phyloP scores from a whole-genome alignment of 208 protist species.

The Trypanosoma caninum region DNA sequence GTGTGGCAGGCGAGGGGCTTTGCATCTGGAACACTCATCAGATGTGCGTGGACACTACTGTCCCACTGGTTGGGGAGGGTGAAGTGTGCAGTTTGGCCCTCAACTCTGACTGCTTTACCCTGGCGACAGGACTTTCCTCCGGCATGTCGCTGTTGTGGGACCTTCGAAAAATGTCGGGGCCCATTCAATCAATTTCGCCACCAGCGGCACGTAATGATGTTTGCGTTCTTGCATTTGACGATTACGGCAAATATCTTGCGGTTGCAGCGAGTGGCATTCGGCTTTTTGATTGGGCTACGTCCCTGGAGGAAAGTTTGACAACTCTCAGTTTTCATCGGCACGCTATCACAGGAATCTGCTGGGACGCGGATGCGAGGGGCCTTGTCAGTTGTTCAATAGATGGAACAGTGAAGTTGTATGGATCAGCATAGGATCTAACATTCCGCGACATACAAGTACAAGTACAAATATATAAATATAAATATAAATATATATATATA shows the following conservation, averaged over 20 bases:
- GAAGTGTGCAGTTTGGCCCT: conserved; percentile 78
- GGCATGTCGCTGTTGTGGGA: conserved; percentile 94
- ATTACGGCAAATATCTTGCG: conserved; percentile 30
- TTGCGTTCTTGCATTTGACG: conserved; percentile 43
- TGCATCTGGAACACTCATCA: conserved; percentile 90
- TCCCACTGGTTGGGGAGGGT: conserved; percentile 39
- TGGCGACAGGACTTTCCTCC: conserved; percentile 77
- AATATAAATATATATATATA: too few relatives aligned
- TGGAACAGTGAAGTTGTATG: conserved; percentile 46
- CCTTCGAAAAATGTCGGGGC: conserved; percentile 89
- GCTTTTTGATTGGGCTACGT: conserved; percentile 24
- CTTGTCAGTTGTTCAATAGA: conserved; percentile 42
- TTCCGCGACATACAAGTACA: too few relatives aligned
- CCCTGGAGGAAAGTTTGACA: conserved; percentile 6
- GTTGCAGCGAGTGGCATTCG: conserved; percentile 17
- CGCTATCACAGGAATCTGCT: conserved; percentile 39
- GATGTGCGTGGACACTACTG: conserved; percentile 69
- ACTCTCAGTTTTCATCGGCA: conserved; percentile 17
- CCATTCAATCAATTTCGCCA: conserved; percentile 32
- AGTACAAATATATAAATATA: too few relatives aligned
- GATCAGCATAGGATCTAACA: conserved; percentile 7
- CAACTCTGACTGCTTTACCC: conserved; percentile 92
- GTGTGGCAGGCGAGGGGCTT: conserved; percentile 43
- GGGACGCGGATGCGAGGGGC: conserved; percentile 28
- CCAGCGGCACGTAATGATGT: neutral